Conservation (phyloP, 2,329 filamentous ascomycete genomes). For the Sporothrix mexicana region DNA sequence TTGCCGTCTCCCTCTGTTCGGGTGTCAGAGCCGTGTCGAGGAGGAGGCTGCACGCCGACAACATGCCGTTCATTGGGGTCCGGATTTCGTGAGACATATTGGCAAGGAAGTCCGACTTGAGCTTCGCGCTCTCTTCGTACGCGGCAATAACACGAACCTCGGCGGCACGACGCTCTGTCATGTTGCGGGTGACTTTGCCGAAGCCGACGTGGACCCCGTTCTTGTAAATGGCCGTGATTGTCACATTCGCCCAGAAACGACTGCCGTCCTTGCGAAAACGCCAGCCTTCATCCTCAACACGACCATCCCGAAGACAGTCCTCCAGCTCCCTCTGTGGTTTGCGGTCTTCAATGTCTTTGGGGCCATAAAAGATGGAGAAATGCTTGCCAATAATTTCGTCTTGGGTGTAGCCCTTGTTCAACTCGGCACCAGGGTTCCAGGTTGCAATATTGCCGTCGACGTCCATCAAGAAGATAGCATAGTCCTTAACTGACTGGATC, state of each 20-base stretch:
- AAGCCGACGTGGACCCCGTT: constrained; percentile 61
- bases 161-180: constrained; percentile 61
- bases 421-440: constrained; percentile 62
- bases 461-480: constrained; percentile 68
- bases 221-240: constrained; percentile 62
- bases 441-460: constrained; percentile 60
- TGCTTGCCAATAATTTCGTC: constrained; percentile 63
- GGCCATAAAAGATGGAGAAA: constrained; percentile 62
- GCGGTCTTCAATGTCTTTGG: constrained; percentile 54
- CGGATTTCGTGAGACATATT: constrained; percentile 70
- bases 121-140: constrained; percentile 66
- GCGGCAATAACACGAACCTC: constrained; percentile 62
- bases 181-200: constrained; percentile 63
- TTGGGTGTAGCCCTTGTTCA: constrained; percentile 61
- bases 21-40: constrained; percentile 58
- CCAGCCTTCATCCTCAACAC: constrained; percentile 66
- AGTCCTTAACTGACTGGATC: constrained; percentile 65
- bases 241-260: constrained; percentile 65
- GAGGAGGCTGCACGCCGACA: constrained; percentile 63
- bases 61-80: constrained; percentile 68
- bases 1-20: constrained; percentile 61
- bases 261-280: constrained; percentile 63
- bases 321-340: constrained; percentile 60
- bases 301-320: constrained; percentile 59
- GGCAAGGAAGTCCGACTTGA: constrained; percentile 66